Conservation (phyloP, 305 asterid genomes). For the Petunia hybrid region DNA sequence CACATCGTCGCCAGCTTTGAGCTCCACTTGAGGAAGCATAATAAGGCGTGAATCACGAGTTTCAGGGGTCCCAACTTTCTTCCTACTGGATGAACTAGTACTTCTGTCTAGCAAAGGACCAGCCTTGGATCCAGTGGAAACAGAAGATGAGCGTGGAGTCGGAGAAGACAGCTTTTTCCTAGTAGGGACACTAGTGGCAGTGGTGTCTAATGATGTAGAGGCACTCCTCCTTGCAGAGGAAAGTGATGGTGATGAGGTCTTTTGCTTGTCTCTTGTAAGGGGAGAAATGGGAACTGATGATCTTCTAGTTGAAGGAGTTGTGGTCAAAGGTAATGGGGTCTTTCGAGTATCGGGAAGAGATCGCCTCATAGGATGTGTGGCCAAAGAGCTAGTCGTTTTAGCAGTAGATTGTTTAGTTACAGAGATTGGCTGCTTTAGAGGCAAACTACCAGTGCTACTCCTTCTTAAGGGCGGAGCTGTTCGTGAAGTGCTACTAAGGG, state of each 20-base stretch:
- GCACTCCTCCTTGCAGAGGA: constrained; percentile 62
- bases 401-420: constrained; percentile 57
- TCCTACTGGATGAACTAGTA: constrained; percentile 61
- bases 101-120: constrained; percentile 59
- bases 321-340: constrained; percentile 62
- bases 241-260: constrained; percentile 53
- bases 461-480: constrained; percentile 66
- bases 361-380: constrained; percentile 70
- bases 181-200: constrained; percentile 65
- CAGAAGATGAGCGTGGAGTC: constrained; percentile 59
- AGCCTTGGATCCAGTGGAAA: constrained; percentile 73
- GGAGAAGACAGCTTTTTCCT: constrained; percentile 66
- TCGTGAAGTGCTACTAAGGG: constrained; percentile 66
- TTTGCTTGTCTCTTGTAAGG: constrained; percentile 65
- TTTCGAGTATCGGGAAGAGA: constrained; percentile 78
- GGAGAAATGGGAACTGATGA: constrained; percentile 72
- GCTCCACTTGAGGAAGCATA: constrained; percentile 96
- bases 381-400: constrained; percentile 55
- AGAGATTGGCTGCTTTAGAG: constrained; percentile 67
- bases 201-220: constrained; percentile 76
- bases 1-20: constrained; percentile 92
- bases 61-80: constrained; percentile 75
- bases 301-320: constrained; percentile 56
- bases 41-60: constrained; percentile 86
- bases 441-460: constrained; percentile 85